Base-by-base conservation (phyloP, 768 basidiomycete species). In the Phallus indusiatus region DNA sequence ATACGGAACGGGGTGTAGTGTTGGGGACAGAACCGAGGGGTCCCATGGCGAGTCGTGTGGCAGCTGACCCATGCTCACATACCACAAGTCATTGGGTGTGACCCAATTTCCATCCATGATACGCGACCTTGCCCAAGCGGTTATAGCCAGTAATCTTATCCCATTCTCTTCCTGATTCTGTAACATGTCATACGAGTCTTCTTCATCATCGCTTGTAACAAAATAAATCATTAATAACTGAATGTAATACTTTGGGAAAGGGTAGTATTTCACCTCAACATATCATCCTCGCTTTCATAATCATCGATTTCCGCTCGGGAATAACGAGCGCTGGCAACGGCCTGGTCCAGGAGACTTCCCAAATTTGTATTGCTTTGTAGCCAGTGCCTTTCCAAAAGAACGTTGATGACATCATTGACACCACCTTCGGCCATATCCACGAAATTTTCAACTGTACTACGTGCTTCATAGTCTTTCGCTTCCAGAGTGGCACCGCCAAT, bases 21-120 rank as follows among this genome's bases (percentile, higher is more conserved):
- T 57, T 4, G 50, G 51, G 10, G 47, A 20, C 9, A 42, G 50
- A 28, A 52, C 51, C 47, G 35, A 36, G 8, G 60, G 49, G 24
- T 56, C 24, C 46, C 54, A 54, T 28, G 5, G 16, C 18, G n/a
- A 56, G 18, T 51, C 55, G 28, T 33, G 16, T 11, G 60, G 47
- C 14, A 56, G 46, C 46, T 52, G 53, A 20, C 57, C 49, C 4
- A 42, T 56, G 67, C 10, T 72, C 24, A 56, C 69, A 54, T 81
- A 86, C 78, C 79, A 88, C 50, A 81, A 75, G 67, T 90, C 88
- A 0, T 82, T 85, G 10, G 88, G 88, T 53, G 79, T 84, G 48
- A 83, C 70, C 88, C 88, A 90, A 64, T 82, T 78, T 2, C 88
- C 88, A 57, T 90, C 87, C 18, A 90, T 70, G 52, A 90, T 83